Conservation (phyloP, 768 basidiomycete genomes). For the Austroboletus festivus region DNA sequence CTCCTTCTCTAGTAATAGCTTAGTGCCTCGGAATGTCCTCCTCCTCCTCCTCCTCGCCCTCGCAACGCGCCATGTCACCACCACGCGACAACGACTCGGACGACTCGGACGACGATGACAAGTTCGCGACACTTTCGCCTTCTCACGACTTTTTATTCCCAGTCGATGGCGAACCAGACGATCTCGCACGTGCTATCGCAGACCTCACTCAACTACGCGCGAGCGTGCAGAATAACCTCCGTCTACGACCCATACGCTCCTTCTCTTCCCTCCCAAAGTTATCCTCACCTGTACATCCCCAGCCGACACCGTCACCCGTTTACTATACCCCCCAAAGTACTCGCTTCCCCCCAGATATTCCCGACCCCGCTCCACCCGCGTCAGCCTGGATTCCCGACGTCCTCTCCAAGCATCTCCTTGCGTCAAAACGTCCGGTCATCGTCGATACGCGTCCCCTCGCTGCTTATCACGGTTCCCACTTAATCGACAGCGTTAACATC, state of each 20-base stretch:
- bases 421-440: slow-evolving; percentile 57
- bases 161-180: slow-evolving; percentile 39
- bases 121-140: slow-evolving; percentile 33
- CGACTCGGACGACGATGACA: slow-evolving; percentile 15
- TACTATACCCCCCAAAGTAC: slow-evolving; percentile 55
- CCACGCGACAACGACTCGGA: slow-evolving; percentile 21
- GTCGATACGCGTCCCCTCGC: slow-evolving; percentile 79
- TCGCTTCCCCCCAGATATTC: slow-evolving; percentile 11
- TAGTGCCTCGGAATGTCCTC: no score
- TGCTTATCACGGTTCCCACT: slow-evolving; percentile 60
- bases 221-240: slow-evolving; percentile 74
- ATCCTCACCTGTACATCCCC: slow-evolving; percentile 15
- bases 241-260: slow-evolving; percentile 72
- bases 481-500: slow-evolving; percentile 74
- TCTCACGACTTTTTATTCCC: slow-evolving; percentile 23
- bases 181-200: slow-evolving; percentile 64
- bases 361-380: slow-evolving; percentile 33
- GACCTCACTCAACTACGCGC: slow-evolving; percentile 66
- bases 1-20: no score
- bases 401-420: slow-evolving; percentile 48
- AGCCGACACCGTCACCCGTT: slow-evolving; percentile 43
- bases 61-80: not conserved
- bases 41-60: slow-evolving; percentile 16
- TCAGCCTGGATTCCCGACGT: slow-evolving; percentile 38
- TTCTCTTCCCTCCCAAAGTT: slow-evolving; percentile 49